Evolutionary conservation across 108 stramenopile genomes (phyloP).

Genomic region (Discostella pseudostelligera): DNA sequence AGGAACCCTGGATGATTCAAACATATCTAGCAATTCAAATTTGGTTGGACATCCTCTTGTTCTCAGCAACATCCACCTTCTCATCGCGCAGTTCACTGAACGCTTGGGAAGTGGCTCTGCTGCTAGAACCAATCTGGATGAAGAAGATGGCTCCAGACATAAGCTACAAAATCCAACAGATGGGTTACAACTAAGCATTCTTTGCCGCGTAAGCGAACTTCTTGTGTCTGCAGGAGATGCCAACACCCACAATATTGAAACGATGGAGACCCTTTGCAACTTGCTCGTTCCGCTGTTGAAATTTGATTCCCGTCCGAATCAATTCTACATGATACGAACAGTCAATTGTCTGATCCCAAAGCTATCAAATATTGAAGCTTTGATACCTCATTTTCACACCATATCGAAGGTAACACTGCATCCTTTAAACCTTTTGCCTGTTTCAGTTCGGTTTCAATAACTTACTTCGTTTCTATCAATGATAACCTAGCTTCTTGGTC

Average conservation of each 20-base stretch:
- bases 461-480: neutral
- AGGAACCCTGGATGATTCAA: slow-evolving; percentile 10
- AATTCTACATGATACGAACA: slow-evolving; percentile 69
- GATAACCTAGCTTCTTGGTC: slow-evolving; percentile 58
- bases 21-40: slow-evolving; percentile 4
- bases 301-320: slow-evolving; percentile 48
- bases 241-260: slow-evolving; percentile 19
- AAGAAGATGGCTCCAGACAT: slow-evolving; percentile 18
- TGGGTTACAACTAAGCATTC: slow-evolving; percentile 50
- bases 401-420: slow-evolving; percentile 35
- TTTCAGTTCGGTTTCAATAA: too few relatives aligned
- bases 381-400: slow-evolving; percentile 42
- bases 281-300: slow-evolving; percentile 73
- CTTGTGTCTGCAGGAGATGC: slow-evolving; percentile 39
- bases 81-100: slow-evolving; percentile 62
- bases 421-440: neutral
- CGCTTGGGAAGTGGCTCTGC: slow-evolving; percentile 40
- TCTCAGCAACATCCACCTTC: slow-evolving; percentile 51
- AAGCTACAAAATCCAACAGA: slow-evolving; percentile 16
- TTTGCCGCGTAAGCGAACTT: slow-evolving; percentile 72
- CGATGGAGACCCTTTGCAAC: slow-evolving; percentile 51
- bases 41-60: slow-evolving; percentile 24
- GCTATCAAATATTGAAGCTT: slow-evolving; percentile 35
- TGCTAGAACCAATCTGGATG: slow-evolving; percentile 28
- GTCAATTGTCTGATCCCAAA: slow-evolving; percentile 51